A percentile compares a stretch with the other conserved stretches of the same genome.
Conservation (phyloP, 768 basidiomycete genomes). For the Coprinellus micaceus region DNA sequence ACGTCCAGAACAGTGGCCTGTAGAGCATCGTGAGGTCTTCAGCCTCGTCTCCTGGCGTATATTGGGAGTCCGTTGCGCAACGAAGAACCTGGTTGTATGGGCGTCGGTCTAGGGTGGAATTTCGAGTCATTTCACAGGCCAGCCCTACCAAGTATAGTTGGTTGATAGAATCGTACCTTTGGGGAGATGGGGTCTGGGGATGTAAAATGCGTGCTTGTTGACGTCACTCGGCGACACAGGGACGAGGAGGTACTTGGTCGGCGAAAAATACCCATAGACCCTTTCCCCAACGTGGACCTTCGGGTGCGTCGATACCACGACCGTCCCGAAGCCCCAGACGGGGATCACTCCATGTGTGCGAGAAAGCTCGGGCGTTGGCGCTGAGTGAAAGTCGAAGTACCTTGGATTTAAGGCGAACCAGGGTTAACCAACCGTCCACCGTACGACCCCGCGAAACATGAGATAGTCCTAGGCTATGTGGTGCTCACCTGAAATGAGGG, state of each 20-base stretch:
- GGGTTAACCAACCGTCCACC: no score
- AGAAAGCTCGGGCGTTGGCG: slow-evolving; percentile 36
- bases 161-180: slow-evolving; percentile 35
- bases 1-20: slow-evolving; percentile 71
- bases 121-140: no score
- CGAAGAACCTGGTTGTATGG: slow-evolving; percentile 68
- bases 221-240: slow-evolving; percentile 48
- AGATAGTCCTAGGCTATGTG: no score
- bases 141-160: neutral
- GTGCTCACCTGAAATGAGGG: slow-evolving; percentile 43
- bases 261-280: slow-evolving; percentile 63
- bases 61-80: slow-evolving; percentile 53
- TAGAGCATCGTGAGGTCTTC: slow-evolving; percentile 73
- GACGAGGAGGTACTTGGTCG: slow-evolving; percentile 53
- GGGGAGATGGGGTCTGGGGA: slow-evolving; percentile 61
- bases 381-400: slow-evolving; percentile 64
- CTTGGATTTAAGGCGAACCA: slow-evolving; percentile 34
- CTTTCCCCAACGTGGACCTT: slow-evolving; percentile 52
- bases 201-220: slow-evolving; percentile 52
- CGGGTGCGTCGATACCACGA: slow-evolving; percentile 46
- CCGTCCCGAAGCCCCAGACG: slow-evolving; percentile 69
- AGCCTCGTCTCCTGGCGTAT: slow-evolving; percentile 38
- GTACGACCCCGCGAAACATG: neutral
- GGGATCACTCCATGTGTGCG: slow-evolving; percentile 61
- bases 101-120: slow-evolving; percentile 44